These are phyloP conservation scores for Boletus pseudo-olivaceus DNA, from an alignment of 768 basidiomycete species.

Conservation along the genomic window DNA sequence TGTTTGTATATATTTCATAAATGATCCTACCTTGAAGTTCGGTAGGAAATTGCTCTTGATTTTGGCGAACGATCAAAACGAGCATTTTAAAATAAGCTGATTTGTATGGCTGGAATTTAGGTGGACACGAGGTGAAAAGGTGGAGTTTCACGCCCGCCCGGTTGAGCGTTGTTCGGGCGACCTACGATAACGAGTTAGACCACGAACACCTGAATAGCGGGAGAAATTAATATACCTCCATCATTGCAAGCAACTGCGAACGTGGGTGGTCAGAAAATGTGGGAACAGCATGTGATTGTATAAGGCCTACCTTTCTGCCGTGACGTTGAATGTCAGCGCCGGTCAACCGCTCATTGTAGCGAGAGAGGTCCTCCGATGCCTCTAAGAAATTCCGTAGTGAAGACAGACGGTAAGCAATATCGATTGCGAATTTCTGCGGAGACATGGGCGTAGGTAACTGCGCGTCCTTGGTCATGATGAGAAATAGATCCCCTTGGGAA, in stretches of 20 bases:
- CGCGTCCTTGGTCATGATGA: slow-evolving; percentile 11
- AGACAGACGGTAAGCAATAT: slow-evolving; percentile 28
- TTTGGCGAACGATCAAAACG: slow-evolving; percentile 36
- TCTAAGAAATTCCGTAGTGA: slow-evolving; percentile 29
- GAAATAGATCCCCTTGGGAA: slow-evolving; percentile 18
- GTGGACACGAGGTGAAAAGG: slow-evolving; percentile 44
- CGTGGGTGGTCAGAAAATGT: slow-evolving; percentile 4
- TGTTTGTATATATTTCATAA: not conserved
- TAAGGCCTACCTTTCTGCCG: slow-evolving; percentile 25
- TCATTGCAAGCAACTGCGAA: slow-evolving; percentile 44
- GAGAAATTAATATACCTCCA: slow-evolving; percentile 43
- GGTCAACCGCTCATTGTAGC: slow-evolving; percentile 15
- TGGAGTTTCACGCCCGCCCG: slow-evolving; percentile 41
- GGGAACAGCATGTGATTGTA: not conserved
- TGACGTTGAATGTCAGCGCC: slow-evolving; percentile 22
- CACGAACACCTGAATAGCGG: not conserved
- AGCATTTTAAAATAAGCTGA: slow-evolving; percentile 48
- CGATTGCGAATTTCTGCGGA: slow-evolving; percentile 27
- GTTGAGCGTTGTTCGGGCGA: slow-evolving; percentile 46
- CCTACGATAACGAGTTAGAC: slow-evolving; percentile 28
- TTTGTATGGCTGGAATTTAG: slow-evolving; percentile 40
- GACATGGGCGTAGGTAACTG: slow-evolving; percentile 14
- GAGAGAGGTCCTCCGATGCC: slow-evolving; percentile 26
- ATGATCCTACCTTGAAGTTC: slow-evolving; percentile 27
- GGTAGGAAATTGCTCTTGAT: slow-evolving; percentile 22